phyloP scores from a whole-genome alignment of 2,329 filamentous ascomycete genomes.

The Ramichloridium luteum region DNA sequence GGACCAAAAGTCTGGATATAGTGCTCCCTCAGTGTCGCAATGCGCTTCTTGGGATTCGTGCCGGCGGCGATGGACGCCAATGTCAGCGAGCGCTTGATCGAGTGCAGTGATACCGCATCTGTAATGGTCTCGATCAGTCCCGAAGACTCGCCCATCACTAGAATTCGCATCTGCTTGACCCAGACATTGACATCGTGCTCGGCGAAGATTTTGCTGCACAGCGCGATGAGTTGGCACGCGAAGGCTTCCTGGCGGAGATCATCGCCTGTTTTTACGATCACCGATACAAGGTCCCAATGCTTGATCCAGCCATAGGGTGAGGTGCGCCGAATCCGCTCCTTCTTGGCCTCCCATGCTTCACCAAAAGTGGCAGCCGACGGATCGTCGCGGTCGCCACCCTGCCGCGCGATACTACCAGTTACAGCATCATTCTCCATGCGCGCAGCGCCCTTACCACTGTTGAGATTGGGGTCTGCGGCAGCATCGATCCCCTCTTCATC shows the following conservation, averaged over 20 bases:
- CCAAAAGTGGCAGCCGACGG: constrained; percentile 78
- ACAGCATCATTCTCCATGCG: constrained; percentile 85
- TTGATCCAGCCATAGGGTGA: constrained; percentile 83
- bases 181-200: constrained; percentile 67
- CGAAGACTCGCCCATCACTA: constrained; percentile 74
- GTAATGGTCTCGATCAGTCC: constrained; percentile 81
- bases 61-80: constrained; percentile 61
- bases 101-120: constrained; percentile 77
- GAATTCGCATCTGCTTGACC: constrained; percentile 78
- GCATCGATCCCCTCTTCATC: constrained; percentile 27
- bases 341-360: constrained; percentile 74
- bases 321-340: constrained; percentile 69
- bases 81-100: constrained; percentile 69
- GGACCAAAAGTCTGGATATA: constrained; percentile 68
- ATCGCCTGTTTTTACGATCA: constrained; percentile 74
- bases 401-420: constrained; percentile 68
- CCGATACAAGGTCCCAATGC: constrained; percentile 77
- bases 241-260: constrained; percentile 74
- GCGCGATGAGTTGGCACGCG: constrained; percentile 70
- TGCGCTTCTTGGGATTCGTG: constrained; percentile 60
- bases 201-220: constrained; percentile 71
- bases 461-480: constrained; percentile 35
- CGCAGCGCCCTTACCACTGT: constrained; percentile 61
- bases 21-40: constrained; percentile 70
- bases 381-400: constrained; percentile 73